phyloP scores from a whole-genome alignment of 352 stramenopile species.

The Pythium rishiriense region DNA sequence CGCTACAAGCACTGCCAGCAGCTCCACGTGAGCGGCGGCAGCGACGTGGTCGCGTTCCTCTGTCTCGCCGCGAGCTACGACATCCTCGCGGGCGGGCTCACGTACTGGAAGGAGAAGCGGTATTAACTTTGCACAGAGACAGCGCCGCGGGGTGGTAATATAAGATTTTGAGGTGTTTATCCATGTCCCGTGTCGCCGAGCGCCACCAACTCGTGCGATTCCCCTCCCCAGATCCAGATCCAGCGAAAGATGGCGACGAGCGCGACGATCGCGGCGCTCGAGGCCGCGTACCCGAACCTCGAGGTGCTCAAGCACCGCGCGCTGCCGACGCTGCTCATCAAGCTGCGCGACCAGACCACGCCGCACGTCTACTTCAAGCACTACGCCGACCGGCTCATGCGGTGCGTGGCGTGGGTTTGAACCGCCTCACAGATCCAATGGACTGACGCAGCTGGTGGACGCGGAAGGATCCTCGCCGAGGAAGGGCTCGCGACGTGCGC shows the following conservation, averaged over 20 bases:
- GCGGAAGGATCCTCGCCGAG: conserved; percentile 61
- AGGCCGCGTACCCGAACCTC: conserved; percentile 64
- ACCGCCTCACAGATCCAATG: neutral
- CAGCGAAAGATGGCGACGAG: conserved; percentile 39
- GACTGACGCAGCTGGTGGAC: neutral
- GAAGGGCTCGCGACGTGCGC: conserved; percentile 71
- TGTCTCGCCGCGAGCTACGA: conserved; percentile 76
- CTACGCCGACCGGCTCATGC: conserved; percentile 79
- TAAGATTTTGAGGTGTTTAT: conserved; percentile 27
- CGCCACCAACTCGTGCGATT: neutral
- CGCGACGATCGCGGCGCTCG: conserved; percentile 47
- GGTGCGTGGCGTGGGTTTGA: conserved; percentile 28
- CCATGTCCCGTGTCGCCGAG: conserved; percentile 12
- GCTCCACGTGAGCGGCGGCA: conserved; percentile 71
- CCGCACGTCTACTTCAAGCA: conserved; percentile 77
- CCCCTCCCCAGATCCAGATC: neutral
- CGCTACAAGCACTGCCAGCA: conserved; percentile 74
- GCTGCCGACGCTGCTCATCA: conserved; percentile 65
- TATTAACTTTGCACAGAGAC: conserved; percentile 47
- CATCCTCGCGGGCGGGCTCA: conserved; percentile 65
- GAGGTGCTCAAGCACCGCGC: conserved; percentile 67
- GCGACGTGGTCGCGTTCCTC: conserved; percentile 73
- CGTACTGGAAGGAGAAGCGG: conserved; percentile 76
- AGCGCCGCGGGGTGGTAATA: conserved; percentile 17
- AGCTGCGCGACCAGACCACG: conserved; percentile 70